Evolutionary conservation across 164 flowering plant species (phyloP).

Genomic region (Nymphaea colorata): DNA sequence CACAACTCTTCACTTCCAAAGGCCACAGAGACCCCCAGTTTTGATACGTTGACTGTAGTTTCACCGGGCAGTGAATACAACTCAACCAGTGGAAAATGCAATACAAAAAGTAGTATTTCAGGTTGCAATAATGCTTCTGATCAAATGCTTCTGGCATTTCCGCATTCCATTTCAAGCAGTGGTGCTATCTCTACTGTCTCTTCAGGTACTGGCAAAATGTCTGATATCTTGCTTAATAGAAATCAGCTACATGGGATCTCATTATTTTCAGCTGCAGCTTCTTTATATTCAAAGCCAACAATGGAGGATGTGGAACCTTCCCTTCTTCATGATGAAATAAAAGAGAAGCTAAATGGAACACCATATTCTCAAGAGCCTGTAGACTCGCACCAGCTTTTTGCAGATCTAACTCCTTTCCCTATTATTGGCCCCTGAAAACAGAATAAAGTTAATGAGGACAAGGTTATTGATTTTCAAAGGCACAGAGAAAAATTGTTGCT

Average conservation of each 20-base stretch:
- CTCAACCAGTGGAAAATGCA: constrained; percentile 23
- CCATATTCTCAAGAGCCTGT: constrained; percentile 48
- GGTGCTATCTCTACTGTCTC: constrained; percentile 8
- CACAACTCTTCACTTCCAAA: constrained; percentile 17
- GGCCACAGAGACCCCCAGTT: constrained; percentile 22
- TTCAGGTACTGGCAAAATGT: too few relatives aligned
- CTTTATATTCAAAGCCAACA: constrained; percentile 29
- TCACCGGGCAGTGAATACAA: constrained; percentile 15
- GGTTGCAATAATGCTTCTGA: too few relatives aligned
- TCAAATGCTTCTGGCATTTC: constrained; percentile 16
- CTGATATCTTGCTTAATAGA: not conserved
- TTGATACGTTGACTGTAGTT: constrained; percentile 17
- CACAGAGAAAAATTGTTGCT: constrained; percentile 27
- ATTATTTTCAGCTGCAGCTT: constrained; percentile 16
- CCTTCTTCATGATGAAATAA: constrained; percentile 34
- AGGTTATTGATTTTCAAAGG: constrained; percentile 41
- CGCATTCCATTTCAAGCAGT: constrained; percentile 20
- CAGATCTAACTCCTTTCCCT: constrained; percentile 87
- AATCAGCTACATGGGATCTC: constrained; percentile 9
- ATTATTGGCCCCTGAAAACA: constrained; percentile 49
- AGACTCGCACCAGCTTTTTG: constrained; percentile 67
- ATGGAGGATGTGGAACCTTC: constrained; percentile 27
- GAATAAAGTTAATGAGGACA: constrained; percentile 25
- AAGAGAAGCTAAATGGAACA: constrained; percentile 48
- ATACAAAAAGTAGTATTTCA: not conserved